Evolutionary conservation across 306 rosid genomes (phyloP), one percentile per base, ranked within the genome.

Genomic region (Ceratonia siliqua): DNA sequence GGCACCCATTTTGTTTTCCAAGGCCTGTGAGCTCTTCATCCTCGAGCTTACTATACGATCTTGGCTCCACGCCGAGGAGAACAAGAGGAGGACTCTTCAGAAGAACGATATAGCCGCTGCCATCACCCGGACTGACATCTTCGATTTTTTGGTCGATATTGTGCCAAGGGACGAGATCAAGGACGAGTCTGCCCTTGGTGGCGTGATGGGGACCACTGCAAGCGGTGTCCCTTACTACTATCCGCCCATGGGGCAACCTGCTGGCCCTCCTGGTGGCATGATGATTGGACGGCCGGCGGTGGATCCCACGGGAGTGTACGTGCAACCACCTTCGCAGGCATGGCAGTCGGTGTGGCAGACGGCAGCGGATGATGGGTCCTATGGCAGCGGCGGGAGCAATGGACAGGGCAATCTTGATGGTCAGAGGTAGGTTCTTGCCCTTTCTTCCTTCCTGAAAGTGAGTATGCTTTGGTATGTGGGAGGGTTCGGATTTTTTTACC

Each of bases 61-160:
- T 6, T 94, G 98, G 98, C 92, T 94, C 59, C 98, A 94, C 81
- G 98, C 98, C 43, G 98, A 94, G 79, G 98, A 94, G 87, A 94
- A 94, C 86, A 94, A 94, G 82, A 81, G 99, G 48, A 80, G 99
- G 2, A 94, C 99, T 0, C 82, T 94, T 6, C 99, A 94, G 93
- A 94, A 94, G 81, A 94, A 94, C 49, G 99, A 91, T 65, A 92
- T 92, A 43, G 97, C 97, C 24, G 99, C 97, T 5, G 96, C 99
- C 2, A 87, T 91, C 4, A 92, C 97, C 5, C 71, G 97, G 43
- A 91, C 99, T n/a, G 99, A 91, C 46, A 92, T 91, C 30, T 91
- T 91, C 79, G 99, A 92, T 67, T 91, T 94, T 53, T 62, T 94
- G 25, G 97, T 94, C 4, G 99, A 92, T 58, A 94, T 94, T 50